Evolutionary conservation across 2,329 filamentous ascomycete species (phyloP).

Genomic region (Pyrenochaeta sp.): DNA sequence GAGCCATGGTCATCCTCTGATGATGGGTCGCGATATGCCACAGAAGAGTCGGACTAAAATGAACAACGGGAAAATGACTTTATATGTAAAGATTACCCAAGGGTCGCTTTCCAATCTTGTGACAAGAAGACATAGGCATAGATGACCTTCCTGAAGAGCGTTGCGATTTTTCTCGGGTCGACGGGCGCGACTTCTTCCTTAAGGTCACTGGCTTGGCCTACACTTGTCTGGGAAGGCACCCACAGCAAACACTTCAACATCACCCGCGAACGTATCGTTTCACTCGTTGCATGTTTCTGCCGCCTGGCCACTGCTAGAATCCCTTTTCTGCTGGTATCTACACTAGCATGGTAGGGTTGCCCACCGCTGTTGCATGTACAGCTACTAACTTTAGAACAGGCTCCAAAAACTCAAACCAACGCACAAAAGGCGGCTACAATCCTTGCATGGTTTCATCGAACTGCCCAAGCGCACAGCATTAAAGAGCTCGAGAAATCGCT

Average conservation of each 20-base stretch:
- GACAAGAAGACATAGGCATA: no score
- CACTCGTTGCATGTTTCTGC: neutral
- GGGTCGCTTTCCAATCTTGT: no score
- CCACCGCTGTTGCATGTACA: neutral
- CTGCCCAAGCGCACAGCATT: constrained; percentile 69
- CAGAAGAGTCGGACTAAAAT: constrained; percentile 17
- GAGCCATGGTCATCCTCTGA: constrained; percentile 7
- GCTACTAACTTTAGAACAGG: constrained; percentile 39
- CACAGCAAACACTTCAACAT: neutral
- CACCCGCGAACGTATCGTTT: neutral
- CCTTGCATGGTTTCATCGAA: constrained; percentile 66
- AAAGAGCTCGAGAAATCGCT: constrained; percentile 74
- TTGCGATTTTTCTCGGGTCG: neutral
- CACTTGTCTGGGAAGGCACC: neutral
- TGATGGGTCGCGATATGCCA: constrained; percentile 14
- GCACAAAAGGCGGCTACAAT: constrained; percentile 67
- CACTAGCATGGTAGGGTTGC: constrained; percentile 17
- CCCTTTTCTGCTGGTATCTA: neutral
- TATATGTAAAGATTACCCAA: neutral
- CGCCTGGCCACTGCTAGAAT: neutral
- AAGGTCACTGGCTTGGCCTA: constrained; percentile 1
- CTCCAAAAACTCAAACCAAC: constrained; percentile 66
- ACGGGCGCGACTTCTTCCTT: neutral
- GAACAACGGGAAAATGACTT: neutral
- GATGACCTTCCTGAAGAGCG: neutral